Base-by-base conservation (phyloP, 768 basidiomycete genomes). In the Baorangia bicolor region DNA sequence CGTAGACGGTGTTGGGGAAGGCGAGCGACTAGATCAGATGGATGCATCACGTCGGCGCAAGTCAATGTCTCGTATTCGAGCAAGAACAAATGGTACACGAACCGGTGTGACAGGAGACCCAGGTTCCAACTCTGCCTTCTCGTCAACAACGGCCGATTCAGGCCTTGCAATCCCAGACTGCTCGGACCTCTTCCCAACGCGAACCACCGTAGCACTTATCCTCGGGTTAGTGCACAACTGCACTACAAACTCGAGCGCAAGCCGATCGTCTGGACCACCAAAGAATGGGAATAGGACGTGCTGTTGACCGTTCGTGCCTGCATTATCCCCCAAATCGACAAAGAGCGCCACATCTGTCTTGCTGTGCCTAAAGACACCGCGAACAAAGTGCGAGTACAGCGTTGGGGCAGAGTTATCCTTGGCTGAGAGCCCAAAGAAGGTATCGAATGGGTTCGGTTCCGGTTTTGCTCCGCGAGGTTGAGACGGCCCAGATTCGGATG, bases 231-330 rank as follows among this genome's bases (percentile, higher is more conserved):
- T 71, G 53, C 94, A 90, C 28, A 90, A 66, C 69, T 98, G 95
- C 33, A 91, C 83, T 5, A 92, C 82, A 64, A 98, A 84, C 30
- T 81, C 74, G 27, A 98, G 74, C 0, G 92, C 92, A 21, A 93
- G 77, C 1, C 97, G 84, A 68, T 98, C 96, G 68, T 99, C 96
- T 0, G 92, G 86, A 0, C 96, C 96, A 35, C 96, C 96, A 68
- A 93, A 90, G 83, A 96, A 98, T 0, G 95, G 91, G 39, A 94
- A 67, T 69, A 95, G 84, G 28, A 98, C 65, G 59, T 91, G 90
- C 56, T 87, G 78, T 4, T 46, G 48, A 13, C 69, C 69, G 8
- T 57, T 68, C 10, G 69, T 61, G 5, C 71, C 67, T 6, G 59
- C 46, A 18, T 69, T 56, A 18, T 70, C 52, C 64, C 69, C 87